A percentile compares a stretch with the other conserved stretches of the same genome.
These are phyloP conservation scores for Immersiella caudata DNA, from an alignment of 495 filamentous ascomycete species.

Conservation along the genomic window DNA sequence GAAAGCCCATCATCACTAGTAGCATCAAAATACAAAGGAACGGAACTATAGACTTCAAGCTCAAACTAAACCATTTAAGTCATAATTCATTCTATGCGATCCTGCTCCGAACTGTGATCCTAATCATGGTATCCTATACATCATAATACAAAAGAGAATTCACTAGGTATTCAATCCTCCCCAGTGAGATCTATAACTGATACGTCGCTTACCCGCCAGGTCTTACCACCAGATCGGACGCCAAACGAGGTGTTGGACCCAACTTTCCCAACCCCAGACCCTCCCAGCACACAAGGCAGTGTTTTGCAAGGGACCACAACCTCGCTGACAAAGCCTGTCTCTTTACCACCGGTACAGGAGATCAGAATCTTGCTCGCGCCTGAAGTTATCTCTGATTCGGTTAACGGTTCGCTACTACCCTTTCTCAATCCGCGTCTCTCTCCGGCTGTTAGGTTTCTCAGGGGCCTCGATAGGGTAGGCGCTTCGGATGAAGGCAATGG, in stretches of 20 bases:
- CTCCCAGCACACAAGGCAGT: constrained; percentile 12
- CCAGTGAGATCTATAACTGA: constrained; percentile 46
- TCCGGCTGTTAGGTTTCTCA: not conserved
- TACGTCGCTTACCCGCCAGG: constrained; percentile 44
- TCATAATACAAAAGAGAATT: not conserved
- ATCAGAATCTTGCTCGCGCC: constrained; percentile 16
- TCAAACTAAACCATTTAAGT: not conserved
- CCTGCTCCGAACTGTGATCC: not conserved
- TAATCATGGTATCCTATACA: not conserved
- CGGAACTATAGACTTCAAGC: too few species aligned
- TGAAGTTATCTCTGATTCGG: too few species aligned
- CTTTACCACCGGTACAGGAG: not conserved
- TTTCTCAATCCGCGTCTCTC: not conserved
- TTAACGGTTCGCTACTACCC: not conserved
- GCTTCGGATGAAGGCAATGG: not conserved
- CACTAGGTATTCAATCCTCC: constrained; percentile 36
- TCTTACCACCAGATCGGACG: constrained; percentile 9
- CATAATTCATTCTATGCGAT: not conserved
- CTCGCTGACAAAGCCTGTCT: constrained; percentile 2
- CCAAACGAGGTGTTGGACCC: not conserved
- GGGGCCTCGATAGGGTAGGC: not conserved
- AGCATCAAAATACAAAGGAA: too few species aligned
- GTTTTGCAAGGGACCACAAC: constrained; percentile 31
- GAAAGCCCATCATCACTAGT: too few species aligned
- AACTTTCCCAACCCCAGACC: not conserved